Evolutionary conservation across 495 filamentous ascomycete genomes (phyloP).

Genomic region (Penicillium cosmopolitanum): DNA sequence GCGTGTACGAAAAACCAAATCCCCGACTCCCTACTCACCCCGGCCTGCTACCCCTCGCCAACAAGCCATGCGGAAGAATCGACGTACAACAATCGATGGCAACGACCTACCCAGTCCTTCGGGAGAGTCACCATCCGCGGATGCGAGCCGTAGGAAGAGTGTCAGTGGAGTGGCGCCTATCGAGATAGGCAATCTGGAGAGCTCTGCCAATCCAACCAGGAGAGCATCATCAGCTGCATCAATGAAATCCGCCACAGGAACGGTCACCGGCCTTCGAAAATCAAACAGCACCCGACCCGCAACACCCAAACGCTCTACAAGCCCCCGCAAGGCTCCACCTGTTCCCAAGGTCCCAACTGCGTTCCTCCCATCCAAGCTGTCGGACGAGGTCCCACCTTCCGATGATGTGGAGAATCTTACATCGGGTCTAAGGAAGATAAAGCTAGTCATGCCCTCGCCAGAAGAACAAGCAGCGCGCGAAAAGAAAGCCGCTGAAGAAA

Average conservation of each 20-base stretch:
- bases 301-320: constrained; percentile 49
- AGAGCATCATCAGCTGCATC: constrained; percentile 12
- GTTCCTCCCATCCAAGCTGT: constrained; percentile 27
- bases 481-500: constrained; percentile 43
- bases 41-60: constrained; percentile 53
- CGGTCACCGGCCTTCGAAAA: constrained; percentile 36
- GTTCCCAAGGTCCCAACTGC: constrained; percentile 48
- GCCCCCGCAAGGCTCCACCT: constrained; percentile 48
- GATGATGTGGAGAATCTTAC: constrained; percentile 66
- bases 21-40: constrained; percentile 44
- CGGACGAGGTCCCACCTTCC: constrained; percentile 15
- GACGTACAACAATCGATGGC: constrained; percentile 68
- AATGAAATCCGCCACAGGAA: neutral
- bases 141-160: constrained; percentile 43
- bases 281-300: constrained; percentile 46
- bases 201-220: neutral
- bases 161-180: constrained; percentile 22
- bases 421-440: constrained; percentile 73
- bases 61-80: constrained; percentile 49
- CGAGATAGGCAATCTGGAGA: constrained; percentile 7
- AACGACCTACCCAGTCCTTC: constrained; percentile 43
- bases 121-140: constrained; percentile 41
- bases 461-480: constrained; percentile 69
- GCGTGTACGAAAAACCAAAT: constrained; percentile 68
- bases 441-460: constrained; percentile 70